Base-by-base conservation (phyloP, 2,329 filamentous ascomycete species). In the Trichoderma endophyticum region DNA sequence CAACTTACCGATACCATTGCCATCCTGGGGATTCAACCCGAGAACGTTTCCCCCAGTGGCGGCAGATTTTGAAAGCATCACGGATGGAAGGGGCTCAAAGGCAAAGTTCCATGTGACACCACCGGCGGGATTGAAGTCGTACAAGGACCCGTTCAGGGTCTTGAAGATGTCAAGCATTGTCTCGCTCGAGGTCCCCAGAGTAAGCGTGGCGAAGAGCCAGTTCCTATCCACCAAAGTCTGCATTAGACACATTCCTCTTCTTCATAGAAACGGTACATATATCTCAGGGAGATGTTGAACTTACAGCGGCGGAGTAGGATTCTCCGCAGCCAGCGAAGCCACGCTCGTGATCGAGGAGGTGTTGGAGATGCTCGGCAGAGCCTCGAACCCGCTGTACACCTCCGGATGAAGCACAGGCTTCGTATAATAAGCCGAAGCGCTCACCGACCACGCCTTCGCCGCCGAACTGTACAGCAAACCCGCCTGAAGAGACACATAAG, bases 401-500 rank as follows among this genome's bases (percentile, higher is more conserved):
- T 30, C 34, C 7, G 65, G 65, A 14, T 60, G 51, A 43, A 68
- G 51, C 18, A 73, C 67, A 1, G 75, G 75, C 28, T 73, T 75
- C 28, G 71, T 72, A 43, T 76, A 74, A 11, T 69, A 65, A 2
- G 76, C 71, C 54, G 74, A 73, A 3, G 73, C 65, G 5, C 72
- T 73, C 57, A 76, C 72, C 6, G 76, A 68, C 51, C 70, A 76
- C 3, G 69, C 6, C 18, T 72, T 73, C 4, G 59, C 62, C 2
- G 70, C 34, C 32, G 74, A 74, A 3, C 60, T 67, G 26, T 76
- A 77, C 39, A 73, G 74, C 34, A 77, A 73, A 4, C 74, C 74
- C 9, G 68, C 66, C 64, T 77, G 76, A 28, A 77, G 51, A 12
- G 76, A 75, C 15, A 73, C 75, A n/a, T 75, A 73, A 6, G 75